Conservation (phyloP, 495 filamentous ascomycete species). For the Polyplosphaeria fusca region DNA sequence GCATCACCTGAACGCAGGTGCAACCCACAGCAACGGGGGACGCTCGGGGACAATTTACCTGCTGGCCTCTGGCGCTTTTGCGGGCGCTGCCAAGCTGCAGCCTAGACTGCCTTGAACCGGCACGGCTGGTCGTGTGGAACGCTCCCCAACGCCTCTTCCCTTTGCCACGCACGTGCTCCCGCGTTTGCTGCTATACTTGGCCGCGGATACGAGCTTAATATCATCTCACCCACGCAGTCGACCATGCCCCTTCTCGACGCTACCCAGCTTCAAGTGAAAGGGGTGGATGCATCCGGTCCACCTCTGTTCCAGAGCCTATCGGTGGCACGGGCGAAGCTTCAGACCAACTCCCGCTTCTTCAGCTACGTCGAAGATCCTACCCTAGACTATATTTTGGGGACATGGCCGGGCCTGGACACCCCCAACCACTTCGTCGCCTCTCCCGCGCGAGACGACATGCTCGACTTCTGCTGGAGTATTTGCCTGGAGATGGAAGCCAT, state of each 20-base stretch:
- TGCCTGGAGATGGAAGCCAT: slow-evolving; percentile 27
- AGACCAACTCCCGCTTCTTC: slow-evolving; percentile 31
- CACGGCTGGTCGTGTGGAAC: neutral
- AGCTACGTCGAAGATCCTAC: slow-evolving; percentile 27
- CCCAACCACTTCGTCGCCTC: slow-evolving; percentile 27
- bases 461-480: slow-evolving; percentile 26
- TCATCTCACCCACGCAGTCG: slow-evolving; percentile 7
- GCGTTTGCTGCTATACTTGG: slow-evolving; percentile 25
- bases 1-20: too few relatives aligned
- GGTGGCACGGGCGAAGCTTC: slow-evolving; percentile 16
- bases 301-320: slow-evolving; percentile 27
- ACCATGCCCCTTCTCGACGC: slow-evolving; percentile 30
- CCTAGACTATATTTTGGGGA: slow-evolving; percentile 29
- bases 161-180: slow-evolving; percentile 26
- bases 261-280: slow-evolving; percentile 22
- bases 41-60: slow-evolving; percentile 8
- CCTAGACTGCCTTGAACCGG: too few relatives aligned
- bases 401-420: slow-evolving; percentile 27
- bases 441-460: slow-evolving; percentile 16
- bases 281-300: slow-evolving; percentile 8
- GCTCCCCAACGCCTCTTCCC: too few relatives aligned
- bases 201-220: slow-evolving; percentile 22
- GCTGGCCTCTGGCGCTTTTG: slow-evolving; percentile 6
- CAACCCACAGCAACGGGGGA: too few relatives aligned
- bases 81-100: slow-evolving; percentile 10